Conservation (phyloP, 2,329 filamentous ascomycete species). For the Alternaria gansuensis region DNA sequence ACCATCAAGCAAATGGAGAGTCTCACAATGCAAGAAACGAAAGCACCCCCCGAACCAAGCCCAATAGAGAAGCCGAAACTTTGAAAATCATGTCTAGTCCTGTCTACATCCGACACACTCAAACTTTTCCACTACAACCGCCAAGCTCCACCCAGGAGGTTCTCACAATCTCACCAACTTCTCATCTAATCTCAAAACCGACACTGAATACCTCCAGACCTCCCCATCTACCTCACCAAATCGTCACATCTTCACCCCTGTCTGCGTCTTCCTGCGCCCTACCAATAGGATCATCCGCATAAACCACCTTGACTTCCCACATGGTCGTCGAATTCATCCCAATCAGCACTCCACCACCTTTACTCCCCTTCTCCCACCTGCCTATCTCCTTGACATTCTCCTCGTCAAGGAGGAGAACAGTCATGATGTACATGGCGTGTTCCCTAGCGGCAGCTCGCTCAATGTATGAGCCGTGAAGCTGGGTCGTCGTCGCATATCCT, state of each 20-base stretch:
- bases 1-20: neutral
- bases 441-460: slow-evolving; percentile 17
- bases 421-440: slow-evolving; percentile 27
- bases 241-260: neutral
- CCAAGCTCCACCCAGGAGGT: neutral
- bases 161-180: neutral
- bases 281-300: slow-evolving; percentile 29
- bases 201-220: neutral
- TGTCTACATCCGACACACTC: neutral
- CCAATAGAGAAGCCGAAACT: slow-evolving; percentile 7
- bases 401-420: slow-evolving; percentile 16
- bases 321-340: slow-evolving; percentile 21
- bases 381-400: slow-evolving; percentile 15
- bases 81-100: neutral
- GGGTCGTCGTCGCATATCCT: slow-evolving; percentile 16
- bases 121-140: neutral
- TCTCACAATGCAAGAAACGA: neutral
- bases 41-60: neutral
- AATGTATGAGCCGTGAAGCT: slow-evolving; percentile 18
- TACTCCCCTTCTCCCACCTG: slow-evolving; percentile 22
- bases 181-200: neutral
- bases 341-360: slow-evolving; percentile 27
- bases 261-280: slow-evolving; percentile 24
- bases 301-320: slow-evolving; percentile 35
- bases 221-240: slow-evolving; percentile 1